Conservation (phyloP, 2,329 filamentous ascomycete species). For the Trichocomaceae sp. region DNA sequence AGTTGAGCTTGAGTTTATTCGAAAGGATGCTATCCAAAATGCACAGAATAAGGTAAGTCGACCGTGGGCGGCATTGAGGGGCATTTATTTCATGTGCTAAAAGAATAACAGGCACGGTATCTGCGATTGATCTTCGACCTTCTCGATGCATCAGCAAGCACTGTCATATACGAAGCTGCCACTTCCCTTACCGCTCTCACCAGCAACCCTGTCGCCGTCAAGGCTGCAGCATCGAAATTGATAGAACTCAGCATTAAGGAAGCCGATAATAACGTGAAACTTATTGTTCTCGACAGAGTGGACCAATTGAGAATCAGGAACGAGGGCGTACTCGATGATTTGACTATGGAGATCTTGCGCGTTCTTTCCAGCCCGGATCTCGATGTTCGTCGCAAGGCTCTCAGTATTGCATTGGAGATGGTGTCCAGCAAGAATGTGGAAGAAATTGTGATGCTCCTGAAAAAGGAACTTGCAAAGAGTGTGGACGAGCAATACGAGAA, state of each 20-base stretch:
- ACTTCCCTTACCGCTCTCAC: constrained; percentile 91
- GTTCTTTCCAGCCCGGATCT: constrained; percentile 93
- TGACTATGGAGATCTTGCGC: constrained; percentile 94
- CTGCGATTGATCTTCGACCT: constrained; percentile 93
- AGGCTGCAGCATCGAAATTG: constrained; percentile 91
- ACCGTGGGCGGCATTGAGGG: not conserved
- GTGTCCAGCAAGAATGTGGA: constrained; percentile 98
- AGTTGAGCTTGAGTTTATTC: constrained; percentile 92
- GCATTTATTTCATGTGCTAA: constrained; percentile 21
- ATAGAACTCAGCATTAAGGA: constrained; percentile 97
- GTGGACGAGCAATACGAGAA: constrained; percentile 99
- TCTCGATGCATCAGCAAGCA: constrained; percentile 84
- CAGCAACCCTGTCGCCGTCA: constrained; percentile 93
- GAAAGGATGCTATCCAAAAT: constrained; percentile 94
- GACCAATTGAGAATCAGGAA: constrained; percentile 81
- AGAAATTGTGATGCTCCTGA: constrained; percentile 89
- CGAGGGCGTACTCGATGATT: constrained; percentile 82
- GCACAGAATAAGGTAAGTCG: constrained; percentile 75
- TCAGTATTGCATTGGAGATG: constrained; percentile 90
- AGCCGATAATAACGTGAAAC: constrained; percentile 97
- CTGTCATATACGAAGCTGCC: constrained; percentile 94
- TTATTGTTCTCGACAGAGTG: constrained; percentile 93
- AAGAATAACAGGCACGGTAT: constrained; percentile 63
- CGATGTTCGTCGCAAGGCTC: constrained; percentile 86
- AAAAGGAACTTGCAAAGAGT: constrained; percentile 96